A percentile compares a stretch with the other conserved stretches of the same genome.
These are phyloP conservation scores for Crotalaria pallida DNA, from an alignment of 306 rosid species.

Conservation along the genomic window DNA sequence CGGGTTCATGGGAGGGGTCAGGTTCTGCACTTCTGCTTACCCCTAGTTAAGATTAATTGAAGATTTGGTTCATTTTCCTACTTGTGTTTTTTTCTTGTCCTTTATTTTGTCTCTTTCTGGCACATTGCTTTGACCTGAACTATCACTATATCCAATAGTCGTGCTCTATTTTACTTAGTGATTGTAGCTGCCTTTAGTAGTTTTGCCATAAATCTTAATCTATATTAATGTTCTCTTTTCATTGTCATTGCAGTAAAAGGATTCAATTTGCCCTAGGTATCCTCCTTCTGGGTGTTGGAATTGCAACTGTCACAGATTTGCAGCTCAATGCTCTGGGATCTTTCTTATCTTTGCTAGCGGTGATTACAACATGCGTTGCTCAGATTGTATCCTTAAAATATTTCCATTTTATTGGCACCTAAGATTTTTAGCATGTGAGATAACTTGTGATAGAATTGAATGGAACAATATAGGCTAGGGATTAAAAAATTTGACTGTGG, in stretches of 20 bases:
- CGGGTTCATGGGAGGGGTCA: too few relatives aligned
- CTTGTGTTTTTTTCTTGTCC: background rate
- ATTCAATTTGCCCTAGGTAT: conserved; percentile 70
- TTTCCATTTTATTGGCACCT: background rate
- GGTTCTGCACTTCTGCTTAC: too few relatives aligned
- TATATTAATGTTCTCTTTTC: conserved; percentile 21
- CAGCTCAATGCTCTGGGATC: conserved; percentile 87
- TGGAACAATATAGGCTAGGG: background rate
- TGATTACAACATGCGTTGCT: conserved; percentile 89
- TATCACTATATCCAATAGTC: background rate
- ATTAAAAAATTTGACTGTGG: background rate
- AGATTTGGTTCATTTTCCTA: background rate
- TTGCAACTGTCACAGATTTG: conserved; percentile 90
- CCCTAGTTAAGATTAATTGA: background rate
- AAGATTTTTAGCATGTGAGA: background rate
- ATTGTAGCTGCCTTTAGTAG: background rate
- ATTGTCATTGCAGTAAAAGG: conserved; percentile 58
- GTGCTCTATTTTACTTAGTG: background rate
- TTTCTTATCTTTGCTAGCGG: conserved; percentile 76
- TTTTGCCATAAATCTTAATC: conserved; percentile 6
- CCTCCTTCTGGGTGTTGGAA: conserved; percentile 92
- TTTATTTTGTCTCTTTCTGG: background rate
- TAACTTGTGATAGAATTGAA: background rate
- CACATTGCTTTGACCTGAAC: background rate
- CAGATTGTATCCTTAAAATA: conserved; percentile 84